A percentile compares a stretch with the other conserved stretches of the same genome.
phyloP scores from a whole-genome alignment of 1,139 yeast genomes.

The Fermentozyma sake region DNA sequence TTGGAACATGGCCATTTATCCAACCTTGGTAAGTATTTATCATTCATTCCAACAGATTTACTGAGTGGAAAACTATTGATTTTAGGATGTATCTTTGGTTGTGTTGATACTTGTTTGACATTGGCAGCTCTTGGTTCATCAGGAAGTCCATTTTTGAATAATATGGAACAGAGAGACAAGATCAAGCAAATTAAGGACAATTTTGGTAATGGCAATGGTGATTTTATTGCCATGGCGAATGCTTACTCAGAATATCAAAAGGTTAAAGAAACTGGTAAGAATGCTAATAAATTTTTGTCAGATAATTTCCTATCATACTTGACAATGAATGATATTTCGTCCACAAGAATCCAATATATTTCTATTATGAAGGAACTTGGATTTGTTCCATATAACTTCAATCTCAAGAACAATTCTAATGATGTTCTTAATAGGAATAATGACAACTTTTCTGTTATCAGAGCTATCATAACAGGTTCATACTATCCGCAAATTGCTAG shows the following conservation, averaged over 20 bases:
- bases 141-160: conserved; percentile 68
- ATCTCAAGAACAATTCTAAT: conserved; percentile 12
- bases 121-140: conserved; percentile 72
- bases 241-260: conserved; percentile 53
- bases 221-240: conserved; percentile 60
- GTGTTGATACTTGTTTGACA: conserved; percentile 70
- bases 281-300: conserved; percentile 49
- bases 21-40: conserved; percentile 74
- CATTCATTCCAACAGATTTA: conserved; percentile 82
- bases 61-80: conserved; percentile 79
- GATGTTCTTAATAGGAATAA: conserved; percentile 43
- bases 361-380: conserved; percentile 72
- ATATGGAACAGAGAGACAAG: conserved; percentile 59
- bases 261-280: conserved; percentile 14
- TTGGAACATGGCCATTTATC: conserved; percentile 57
- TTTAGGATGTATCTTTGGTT: conserved; percentile 77
- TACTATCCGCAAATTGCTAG: conserved; percentile 79
- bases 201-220: conserved; percentile 53
- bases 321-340: conserved; percentile 65
- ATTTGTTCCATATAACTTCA: conserved; percentile 54
- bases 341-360: conserved; percentile 65
- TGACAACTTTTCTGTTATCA: conserved; percentile 46
- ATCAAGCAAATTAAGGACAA: conserved; percentile 49
- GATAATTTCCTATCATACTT: conserved; percentile 60
- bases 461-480: conserved; percentile 73